Evolutionary conservation across 1,284 basidiomycete genomes (phyloP).

Genomic region (Spongiforma sp.): DNA sequence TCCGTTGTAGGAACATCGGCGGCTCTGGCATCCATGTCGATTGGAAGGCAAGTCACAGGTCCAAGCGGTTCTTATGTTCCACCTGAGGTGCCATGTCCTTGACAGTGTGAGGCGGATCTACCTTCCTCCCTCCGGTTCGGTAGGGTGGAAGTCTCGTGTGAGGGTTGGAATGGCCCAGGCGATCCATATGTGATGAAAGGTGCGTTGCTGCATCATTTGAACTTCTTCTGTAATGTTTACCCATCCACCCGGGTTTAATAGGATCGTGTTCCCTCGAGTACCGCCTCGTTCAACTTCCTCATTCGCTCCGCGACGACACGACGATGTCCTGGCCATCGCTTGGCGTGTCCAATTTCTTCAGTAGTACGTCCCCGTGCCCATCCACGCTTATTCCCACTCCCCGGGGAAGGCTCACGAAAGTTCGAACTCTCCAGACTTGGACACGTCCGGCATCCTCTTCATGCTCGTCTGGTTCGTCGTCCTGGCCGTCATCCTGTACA

Average conservation of each 20-base stretch:
- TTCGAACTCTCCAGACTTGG: constrained; percentile 46
- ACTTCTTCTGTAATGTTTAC: neutral
- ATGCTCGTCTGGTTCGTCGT: constrained; percentile 59
- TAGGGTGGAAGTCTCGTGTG: constrained; percentile 83
- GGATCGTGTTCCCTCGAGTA: constrained; percentile 88
- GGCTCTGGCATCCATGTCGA: constrained; percentile 78
- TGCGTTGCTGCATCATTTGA: constrained; percentile 35
- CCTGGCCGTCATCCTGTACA: constrained; percentile 61
- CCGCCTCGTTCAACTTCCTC: constrained; percentile 70
- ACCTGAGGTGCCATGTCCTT: constrained; percentile 17
- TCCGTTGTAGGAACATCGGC: constrained; percentile 83
- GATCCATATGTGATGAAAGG: constrained; percentile 88
- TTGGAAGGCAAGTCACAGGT: constrained; percentile 69
- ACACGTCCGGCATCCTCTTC: constrained; percentile 53
- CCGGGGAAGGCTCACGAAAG: too few relatives aligned
- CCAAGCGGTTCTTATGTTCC: constrained; percentile 4
- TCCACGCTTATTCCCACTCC: too few relatives aligned
- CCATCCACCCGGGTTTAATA: constrained; percentile 33
- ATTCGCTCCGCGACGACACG: constrained; percentile 44
- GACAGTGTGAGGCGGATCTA: constrained; percentile 87
- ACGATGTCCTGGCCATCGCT: constrained; percentile 20
- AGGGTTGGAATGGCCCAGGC: constrained; percentile 83
- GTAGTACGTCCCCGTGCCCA: constrained; percentile 18
- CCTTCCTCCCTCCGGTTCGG: constrained; percentile 84
- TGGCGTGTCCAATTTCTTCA: constrained; percentile 22